A percentile compares a stretch with the other conserved stretches of the same genome.
phyloP scores from a whole-genome alignment of 495 filamentous ascomycete species.

The Amphirosellinia nigrospora region DNA sequence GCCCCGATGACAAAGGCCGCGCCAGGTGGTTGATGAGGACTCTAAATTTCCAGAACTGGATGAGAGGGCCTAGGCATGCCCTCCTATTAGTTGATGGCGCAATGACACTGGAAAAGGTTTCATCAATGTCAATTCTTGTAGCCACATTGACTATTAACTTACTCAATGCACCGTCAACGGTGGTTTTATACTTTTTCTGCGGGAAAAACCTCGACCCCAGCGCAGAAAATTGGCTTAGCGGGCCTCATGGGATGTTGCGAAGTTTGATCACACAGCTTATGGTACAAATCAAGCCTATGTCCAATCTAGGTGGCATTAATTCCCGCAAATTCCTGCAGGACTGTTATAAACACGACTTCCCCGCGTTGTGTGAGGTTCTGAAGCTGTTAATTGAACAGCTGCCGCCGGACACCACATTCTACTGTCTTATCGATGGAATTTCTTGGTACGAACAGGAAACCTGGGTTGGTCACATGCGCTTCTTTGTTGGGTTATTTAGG shows the following conservation, averaged over 20 bases:
- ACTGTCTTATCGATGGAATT: neutral
- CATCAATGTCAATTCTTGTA: neutral
- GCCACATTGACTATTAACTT: neutral
- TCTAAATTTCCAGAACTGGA: neutral
- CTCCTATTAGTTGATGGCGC: neutral
- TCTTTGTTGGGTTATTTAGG: neutral
- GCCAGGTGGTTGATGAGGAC: constrained; percentile 1
- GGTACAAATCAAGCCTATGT: neutral
- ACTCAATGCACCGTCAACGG: neutral
- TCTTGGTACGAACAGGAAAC: constrained; percentile 7
- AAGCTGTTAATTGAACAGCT: constrained; percentile 1
- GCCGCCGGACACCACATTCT: neutral
- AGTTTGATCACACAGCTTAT: neutral
- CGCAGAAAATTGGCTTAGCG: neutral
- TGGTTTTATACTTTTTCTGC: neutral
- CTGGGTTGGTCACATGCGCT: neutral
- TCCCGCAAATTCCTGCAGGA: neutral
- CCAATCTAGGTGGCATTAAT: neutral
- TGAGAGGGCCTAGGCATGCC: neutral
- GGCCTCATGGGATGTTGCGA: neutral
- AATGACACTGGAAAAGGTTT: neutral
- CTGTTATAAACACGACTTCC: neutral
- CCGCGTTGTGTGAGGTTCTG: neutral
- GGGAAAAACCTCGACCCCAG: neutral
- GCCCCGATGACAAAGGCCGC: neutral